Evolutionary conservation across 495 filamentous ascomycete species (phyloP), one percentile per base, ranked within the genome.

Genomic region (Penicillium samsonianum): DNA sequence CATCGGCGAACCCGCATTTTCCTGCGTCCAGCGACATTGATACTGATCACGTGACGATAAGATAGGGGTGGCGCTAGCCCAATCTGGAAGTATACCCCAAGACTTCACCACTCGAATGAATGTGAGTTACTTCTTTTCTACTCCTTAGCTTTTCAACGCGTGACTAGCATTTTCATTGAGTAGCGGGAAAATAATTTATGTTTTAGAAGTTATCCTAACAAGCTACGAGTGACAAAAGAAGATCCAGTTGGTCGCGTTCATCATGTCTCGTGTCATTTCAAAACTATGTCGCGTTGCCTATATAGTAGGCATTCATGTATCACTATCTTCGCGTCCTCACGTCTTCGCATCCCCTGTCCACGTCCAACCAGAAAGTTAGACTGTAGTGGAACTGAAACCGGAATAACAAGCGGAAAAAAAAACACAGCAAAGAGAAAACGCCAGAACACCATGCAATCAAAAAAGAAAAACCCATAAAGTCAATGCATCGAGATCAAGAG

Each of bases 381-480:
- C 19, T 16, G 10, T 55, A 23, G 33, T 28, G 23, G 19, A 55
- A 31, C 4, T 31, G 37, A 55, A 22, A 56, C 25, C 45, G 46
- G 23, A 57, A 51, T 38, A 58, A 49, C 53, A 50, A 52, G 14
- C n/a, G 49, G 42, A 4, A 45, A 58, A 44, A 50, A 33, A 22
- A 16, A 40, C 51, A 44, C 40, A 33, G 42, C 3, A 40, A 53
- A 52, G 43, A 25, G 4, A 61, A 44, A 53, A 49, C 51, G 20
- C 59, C 59, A 25, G 53, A 67, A 65, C 68, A 60, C 71, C 65
- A 64, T 69, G 68, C 61, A 62, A 60, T 44, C n/a, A n/a, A n/a
- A n/a, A n/a, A 48, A 67, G 33, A 60, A 60, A 61, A 64, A 45
- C 62, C 53, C 50, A 64, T 50, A 58, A 64, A 53, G 49, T 61